Percentiles rank a stretch among this genome's conserved stretches.
phyloP scores from a whole-genome alignment of 1,284 basidiomycete species.

The Cryptococcus sp. region DNA sequence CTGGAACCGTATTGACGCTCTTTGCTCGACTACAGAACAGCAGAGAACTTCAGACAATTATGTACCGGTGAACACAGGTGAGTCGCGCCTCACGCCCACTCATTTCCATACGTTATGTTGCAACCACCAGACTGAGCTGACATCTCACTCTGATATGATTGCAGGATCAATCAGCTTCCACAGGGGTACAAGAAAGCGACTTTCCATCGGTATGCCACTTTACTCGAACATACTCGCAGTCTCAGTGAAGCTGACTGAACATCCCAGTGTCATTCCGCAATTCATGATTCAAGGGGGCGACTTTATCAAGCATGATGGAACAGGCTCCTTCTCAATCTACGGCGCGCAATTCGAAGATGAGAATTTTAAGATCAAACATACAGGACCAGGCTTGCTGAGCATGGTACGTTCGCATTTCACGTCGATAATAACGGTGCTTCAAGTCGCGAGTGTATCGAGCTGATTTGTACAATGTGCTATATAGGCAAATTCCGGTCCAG shows the following conservation, averaged over 20 bases:
- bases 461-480: background rate
- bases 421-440: constrained; percentile 3
- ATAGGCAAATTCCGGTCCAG: constrained; percentile 87
- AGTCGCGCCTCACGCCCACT: constrained; percentile 13
- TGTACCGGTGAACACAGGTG: constrained; percentile 95
- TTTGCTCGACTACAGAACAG: constrained; percentile 62
- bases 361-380: constrained; percentile 90
- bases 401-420: constrained; percentile 62
- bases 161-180: constrained; percentile 76
- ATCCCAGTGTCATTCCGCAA: constrained; percentile 51
- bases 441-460: background rate
- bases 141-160: background rate
- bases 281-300: constrained; percentile 61
- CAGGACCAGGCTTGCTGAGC: constrained; percentile 75
- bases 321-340: constrained; percentile 91
- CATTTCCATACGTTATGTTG: background rate
- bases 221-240: constrained; percentile 2
- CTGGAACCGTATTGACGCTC: too few relatives aligned
- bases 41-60: constrained; percentile 95
- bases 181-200: constrained; percentile 86
- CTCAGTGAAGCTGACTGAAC: constrained; percentile 17
- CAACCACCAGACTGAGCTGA: too few relatives aligned
- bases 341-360: constrained; percentile 95
- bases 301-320: constrained; percentile 87
- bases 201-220: constrained; percentile 75